Conservation (phyloP, 176 grass and related monocot genomes). For the Dactylis glomerata region DNA sequence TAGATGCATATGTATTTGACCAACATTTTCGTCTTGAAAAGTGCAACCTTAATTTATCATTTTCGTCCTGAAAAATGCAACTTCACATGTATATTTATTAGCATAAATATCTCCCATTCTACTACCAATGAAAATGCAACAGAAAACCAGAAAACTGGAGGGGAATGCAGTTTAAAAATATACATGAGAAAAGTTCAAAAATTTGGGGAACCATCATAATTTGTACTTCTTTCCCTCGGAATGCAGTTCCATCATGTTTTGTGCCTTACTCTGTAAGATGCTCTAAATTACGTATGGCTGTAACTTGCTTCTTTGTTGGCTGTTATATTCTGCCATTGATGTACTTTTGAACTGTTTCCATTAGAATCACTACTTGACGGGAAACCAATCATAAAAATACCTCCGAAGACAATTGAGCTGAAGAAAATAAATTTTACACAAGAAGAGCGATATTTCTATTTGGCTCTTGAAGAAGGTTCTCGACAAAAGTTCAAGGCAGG, state of each 20-base stretch:
- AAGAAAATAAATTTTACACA: constrained; percentile 70
- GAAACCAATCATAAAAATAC: constrained; percentile 87
- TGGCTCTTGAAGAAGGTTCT: constrained; percentile 80
- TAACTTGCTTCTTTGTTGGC: neutral
- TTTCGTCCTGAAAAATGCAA: neutral
- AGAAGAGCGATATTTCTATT: constrained; percentile 85
- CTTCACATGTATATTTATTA: neutral
- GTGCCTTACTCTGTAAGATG: neutral
- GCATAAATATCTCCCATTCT: neutral
- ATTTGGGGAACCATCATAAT: neutral
- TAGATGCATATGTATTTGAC: no score
- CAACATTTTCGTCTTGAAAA: no score
- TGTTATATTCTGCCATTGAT: constrained; percentile 21
- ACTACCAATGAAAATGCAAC: neutral
- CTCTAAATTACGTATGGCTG: neutral
- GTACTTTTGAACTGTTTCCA: constrained; percentile 19
- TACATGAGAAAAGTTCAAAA: neutral
- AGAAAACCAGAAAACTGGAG: constrained; percentile 4
- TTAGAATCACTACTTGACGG: constrained; percentile 79
- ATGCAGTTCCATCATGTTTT: neutral
- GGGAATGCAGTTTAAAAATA: no score
- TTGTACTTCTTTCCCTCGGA: neutral
- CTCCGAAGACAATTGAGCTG: constrained; percentile 69
- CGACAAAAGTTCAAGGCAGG: constrained; percentile 80
- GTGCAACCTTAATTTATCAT: neutral